Evolutionary conservation across 2,329 filamentous ascomycete genomes (phyloP), one percentile per base, ranked within the genome.

Genomic region (Sporothrix inflata): DNA sequence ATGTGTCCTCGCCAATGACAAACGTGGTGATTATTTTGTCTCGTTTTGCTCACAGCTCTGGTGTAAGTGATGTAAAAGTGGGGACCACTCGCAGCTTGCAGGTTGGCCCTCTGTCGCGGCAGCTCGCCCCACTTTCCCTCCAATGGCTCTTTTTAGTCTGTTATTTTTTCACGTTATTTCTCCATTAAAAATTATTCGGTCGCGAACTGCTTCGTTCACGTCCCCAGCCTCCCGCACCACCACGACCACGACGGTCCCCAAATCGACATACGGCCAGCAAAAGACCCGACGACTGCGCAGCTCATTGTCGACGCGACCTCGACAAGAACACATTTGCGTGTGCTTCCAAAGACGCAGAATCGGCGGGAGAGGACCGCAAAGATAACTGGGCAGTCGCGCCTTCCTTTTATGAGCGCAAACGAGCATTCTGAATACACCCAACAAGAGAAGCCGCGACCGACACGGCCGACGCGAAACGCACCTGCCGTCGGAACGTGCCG

Each of bases 31-130:
- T 57, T 30, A 3, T 16, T 9, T n/a, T 21, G 30, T n/a, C 47
- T 49, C n/a, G 47, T 16, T 49, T 8, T 49, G n/a, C n/a, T n/a
- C n/a, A 49, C 3, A 3, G 2, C 8, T 63, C 34, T 45, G 14
- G 63, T 66, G 63, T 34, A 49, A 66, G 63, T 66, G 63, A 49
- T 14, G 6, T 34, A 49, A 66, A 45, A 66, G 63, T 66, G 63
- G 63, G n/a, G 63, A 66, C 63, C 24, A 34, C 40, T 47, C 16
- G 38, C 55, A 42, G 60, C 60, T 63, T 42, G 21, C 21, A 45
- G 60, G 45, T 19, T 45, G 27, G 55, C 38, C 60, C 38, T 45
- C 38, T 45, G 60, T 27, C 21, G 21, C 38, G 21, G 16, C 12
- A 45, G 63, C 63, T 47, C 16, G 63, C 45, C 65, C 63, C 63